Base-by-base conservation (phyloP, 2,329 filamentous ascomycete species). In the Ophiostoma ips region DNA sequence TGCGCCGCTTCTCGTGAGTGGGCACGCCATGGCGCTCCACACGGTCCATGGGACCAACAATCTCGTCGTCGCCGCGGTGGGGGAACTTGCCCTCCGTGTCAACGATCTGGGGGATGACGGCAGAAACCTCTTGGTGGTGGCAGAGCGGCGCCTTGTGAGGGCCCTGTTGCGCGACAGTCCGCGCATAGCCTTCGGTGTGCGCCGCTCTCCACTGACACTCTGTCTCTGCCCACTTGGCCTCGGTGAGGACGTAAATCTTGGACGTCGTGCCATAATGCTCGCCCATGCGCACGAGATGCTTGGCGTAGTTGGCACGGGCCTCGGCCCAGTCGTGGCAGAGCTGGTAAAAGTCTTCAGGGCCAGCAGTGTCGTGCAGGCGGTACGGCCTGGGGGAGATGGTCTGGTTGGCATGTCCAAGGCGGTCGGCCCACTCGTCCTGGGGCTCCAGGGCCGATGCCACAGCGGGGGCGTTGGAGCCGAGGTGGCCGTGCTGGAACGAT, bases 181-280 rank as follows among this genome's bases (percentile, higher is more conserved):
- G 69, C 16, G 70, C 68, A 37, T 82, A 71, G 50, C 86, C 75
- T 31, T 75, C 66, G 34, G 87, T 79, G 61, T 92, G 79, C 50
- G 80, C 76, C 34, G 66, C 64, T 61, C 81, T 79, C 90, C 89
- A 95, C 51, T 73, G 68, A 2, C 71, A 71, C 62, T 95, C 86
- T 40, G 85, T 84, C 58, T 83, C 78, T 24, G 81, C 76, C 90
- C 90, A 95, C 64, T 96, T 96, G 54, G 84, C 77, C 64, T 92
- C 82, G 0, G 89, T 95, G 51, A 92, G 73, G 48, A 75, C 77
- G 66, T 89, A 95, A 50, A 86, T 92, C 63, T 87, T 92, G 49
- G 88, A 95, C 0, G 87, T 95, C 33, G 82, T 73, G 15, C 89
- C 88, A 58, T 94, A 94, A 66, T 95, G 87, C 65, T 95, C 89